Conservation (phyloP, 1,284 basidiomycete species). For the Tilletia caries region DNA sequence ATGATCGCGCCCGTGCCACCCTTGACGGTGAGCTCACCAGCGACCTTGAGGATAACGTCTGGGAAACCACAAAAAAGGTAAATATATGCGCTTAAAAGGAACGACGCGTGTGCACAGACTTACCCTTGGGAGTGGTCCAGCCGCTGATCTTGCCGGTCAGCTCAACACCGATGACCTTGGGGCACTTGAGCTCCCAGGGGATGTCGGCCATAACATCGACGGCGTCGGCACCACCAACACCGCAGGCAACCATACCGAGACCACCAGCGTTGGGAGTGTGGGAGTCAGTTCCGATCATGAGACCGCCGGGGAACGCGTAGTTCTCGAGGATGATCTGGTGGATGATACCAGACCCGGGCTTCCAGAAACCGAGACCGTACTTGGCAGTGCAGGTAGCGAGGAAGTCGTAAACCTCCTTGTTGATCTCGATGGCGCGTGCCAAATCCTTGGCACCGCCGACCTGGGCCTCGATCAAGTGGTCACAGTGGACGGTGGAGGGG, state of each 20-base stretch:
- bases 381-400: constrained; percentile 95
- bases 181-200: constrained; percentile 99
- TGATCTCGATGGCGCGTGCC: constrained; percentile 83
- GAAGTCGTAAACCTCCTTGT: constrained; percentile 99
- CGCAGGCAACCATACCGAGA: constrained; percentile 97
- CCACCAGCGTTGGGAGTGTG: constrained; percentile 99
- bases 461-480: constrained; percentile 98
- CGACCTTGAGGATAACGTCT: constrained; percentile 53
- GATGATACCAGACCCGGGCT: constrained; percentile 87
- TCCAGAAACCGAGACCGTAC: constrained; percentile 99
- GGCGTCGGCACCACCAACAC: constrained; percentile 98
- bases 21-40: constrained; percentile 54
- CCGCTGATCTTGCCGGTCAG: constrained; percentile 90
- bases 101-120: constrained; percentile 24
- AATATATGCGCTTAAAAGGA: neutral
- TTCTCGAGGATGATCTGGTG: constrained; percentile 78
- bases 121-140: constrained; percentile 97
- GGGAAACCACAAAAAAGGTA: neutral
- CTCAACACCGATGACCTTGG: constrained; percentile 97
- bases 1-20: constrained; percentile 54
- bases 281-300: constrained; percentile 99
- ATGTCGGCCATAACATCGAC: constrained; percentile 97
- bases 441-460: constrained; percentile 89
- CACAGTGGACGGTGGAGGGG: constrained; percentile 88
- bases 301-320: constrained; percentile 96